These are phyloP conservation scores for Lodderomyces metapsilosis DNA, from an alignment of 1,139 yeast species.

Conservation along the genomic window DNA sequence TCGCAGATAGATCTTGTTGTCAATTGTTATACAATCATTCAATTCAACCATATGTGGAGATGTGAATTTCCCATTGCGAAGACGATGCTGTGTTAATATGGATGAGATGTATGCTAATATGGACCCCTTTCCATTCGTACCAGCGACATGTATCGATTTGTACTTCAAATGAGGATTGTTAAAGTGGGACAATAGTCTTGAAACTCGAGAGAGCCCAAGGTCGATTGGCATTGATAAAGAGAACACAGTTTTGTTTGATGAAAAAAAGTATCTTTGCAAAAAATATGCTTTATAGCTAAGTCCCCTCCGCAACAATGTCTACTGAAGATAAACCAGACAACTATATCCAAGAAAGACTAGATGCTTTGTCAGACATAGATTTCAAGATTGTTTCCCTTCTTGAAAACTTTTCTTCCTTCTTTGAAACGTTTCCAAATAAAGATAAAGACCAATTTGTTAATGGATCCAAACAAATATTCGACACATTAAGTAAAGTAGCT, in stretches of 20 bases:
- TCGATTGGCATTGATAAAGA: constrained; percentile 36
- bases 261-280: too few relatives aligned
- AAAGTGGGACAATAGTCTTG: constrained; percentile 51
- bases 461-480: constrained; percentile 35
- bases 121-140: constrained; percentile 95
- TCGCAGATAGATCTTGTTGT: constrained; percentile 54
- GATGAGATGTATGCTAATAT: constrained; percentile 77
- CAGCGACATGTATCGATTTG: constrained; percentile 80
- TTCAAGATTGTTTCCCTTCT: constrained; percentile 43
- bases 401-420: constrained; percentile 37
- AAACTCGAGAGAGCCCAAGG: constrained; percentile 65
- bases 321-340: constrained; percentile 19
- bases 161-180: constrained; percentile 67
- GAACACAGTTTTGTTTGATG: too few relatives aligned
- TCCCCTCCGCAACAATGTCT: too few relatives aligned
- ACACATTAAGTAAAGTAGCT: constrained; percentile 38
- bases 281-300: too few relatives aligned
- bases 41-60: constrained; percentile 78
- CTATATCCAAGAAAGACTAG: constrained; percentile 46
- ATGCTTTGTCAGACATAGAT: constrained; percentile 45
- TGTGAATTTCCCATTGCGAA: constrained; percentile 73
- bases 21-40: constrained; percentile 72
- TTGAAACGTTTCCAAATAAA: constrained; percentile 36
- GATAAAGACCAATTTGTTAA: constrained; percentile 24
- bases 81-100: constrained; percentile 42